A percentile compares a stretch with the other conserved stretches of the same genome.
These are phyloP conservation scores for Dactylellina leptospora DNA, from an alignment of 2,329 filamentous ascomycete species.

Conservation along the genomic window DNA sequence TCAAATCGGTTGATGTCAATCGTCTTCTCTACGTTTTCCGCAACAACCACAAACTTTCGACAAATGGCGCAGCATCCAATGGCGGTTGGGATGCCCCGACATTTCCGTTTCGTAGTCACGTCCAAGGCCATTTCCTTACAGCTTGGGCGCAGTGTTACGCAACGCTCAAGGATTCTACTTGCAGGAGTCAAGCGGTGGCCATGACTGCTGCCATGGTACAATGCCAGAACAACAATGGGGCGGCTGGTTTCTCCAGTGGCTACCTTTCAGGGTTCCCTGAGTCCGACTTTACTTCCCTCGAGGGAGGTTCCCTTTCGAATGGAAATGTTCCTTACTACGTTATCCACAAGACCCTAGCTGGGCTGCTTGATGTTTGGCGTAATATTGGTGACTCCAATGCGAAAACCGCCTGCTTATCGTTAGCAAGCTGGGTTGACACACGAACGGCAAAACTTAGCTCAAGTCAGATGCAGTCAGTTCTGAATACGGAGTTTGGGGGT, in stretches of 20 bases:
- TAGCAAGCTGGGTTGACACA: slow-evolving; percentile 65
- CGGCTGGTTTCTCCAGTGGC: slow-evolving; percentile 62
- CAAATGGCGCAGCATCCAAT: slow-evolving; percentile 63
- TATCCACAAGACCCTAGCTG: slow-evolving; percentile 67
- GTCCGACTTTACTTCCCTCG: slow-evolving; percentile 64
- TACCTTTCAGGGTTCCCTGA: slow-evolving; percentile 67
- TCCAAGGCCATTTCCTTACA: slow-evolving; percentile 66
- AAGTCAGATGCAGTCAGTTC: slow-evolving; percentile 64
- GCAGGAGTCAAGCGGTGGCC: slow-evolving; percentile 63
- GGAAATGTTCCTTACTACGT: slow-evolving; percentile 68
- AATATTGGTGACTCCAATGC: slow-evolving; percentile 62
- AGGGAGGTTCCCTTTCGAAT: slow-evolving; percentile 62
- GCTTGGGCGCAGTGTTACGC: slow-evolving; percentile 66
- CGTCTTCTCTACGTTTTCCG: slow-evolving; percentile 65
- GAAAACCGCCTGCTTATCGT: slow-evolving; percentile 61
- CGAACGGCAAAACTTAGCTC: slow-evolving; percentile 63
- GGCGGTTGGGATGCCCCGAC: slow-evolving; percentile 67
- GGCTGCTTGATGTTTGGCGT: slow-evolving; percentile 65
- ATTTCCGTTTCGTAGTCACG: slow-evolving; percentile 66
- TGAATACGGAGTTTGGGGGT: slow-evolving; percentile 66
- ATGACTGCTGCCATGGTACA: slow-evolving; percentile 65
- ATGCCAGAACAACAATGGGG: slow-evolving; percentile 65
- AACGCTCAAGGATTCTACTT: slow-evolving; percentile 61
- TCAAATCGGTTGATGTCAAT: slow-evolving; percentile 63
- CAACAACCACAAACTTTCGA: slow-evolving; percentile 63